These are phyloP conservation scores for Raffaelea arxii DNA, from an alignment of 2,329 filamentous ascomycete species.

Conservation along the genomic window DNA sequence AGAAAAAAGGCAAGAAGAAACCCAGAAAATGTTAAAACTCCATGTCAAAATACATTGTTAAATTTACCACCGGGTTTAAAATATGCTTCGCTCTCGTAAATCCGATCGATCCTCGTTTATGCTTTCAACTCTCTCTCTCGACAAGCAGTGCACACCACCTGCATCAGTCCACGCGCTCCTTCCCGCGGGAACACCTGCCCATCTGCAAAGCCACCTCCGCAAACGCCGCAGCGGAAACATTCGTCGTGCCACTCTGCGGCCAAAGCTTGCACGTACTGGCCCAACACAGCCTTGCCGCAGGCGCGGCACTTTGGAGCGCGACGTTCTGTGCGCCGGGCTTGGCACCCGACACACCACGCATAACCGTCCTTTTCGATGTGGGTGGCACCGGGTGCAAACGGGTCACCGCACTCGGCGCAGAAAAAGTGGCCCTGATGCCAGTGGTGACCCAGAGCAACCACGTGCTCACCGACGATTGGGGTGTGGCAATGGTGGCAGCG, in stretches of 20 bases:
- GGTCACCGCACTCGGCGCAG: constrained; percentile 96
- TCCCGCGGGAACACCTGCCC: constrained; percentile 55
- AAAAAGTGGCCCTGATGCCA: constrained; percentile 99
- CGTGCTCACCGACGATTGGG: constrained; percentile 89
- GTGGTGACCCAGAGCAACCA: constrained; percentile 86
- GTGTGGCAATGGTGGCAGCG: constrained; percentile 94
- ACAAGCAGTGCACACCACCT: constrained; percentile 53
- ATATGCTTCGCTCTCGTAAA: not conserved
- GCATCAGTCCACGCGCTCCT: constrained; percentile 31
- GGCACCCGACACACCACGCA: constrained; percentile 90
- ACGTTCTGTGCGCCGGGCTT: constrained; percentile 83
- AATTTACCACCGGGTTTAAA: too few species aligned
- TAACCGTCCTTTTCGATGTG: constrained; percentile 94
- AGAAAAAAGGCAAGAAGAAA: not conserved
- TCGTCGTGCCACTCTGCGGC: constrained; percentile 88
- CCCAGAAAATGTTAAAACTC: not conserved
- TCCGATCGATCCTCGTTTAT: not conserved
- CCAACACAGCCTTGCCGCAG: constrained; percentile 76
- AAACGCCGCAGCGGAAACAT: constrained; percentile 74
- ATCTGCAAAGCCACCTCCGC: constrained; percentile 51
- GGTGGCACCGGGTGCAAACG: constrained; percentile 64
- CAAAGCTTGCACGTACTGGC: constrained; percentile 80
- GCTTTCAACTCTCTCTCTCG: constrained; percentile 51
- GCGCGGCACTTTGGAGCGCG: constrained; percentile 80
- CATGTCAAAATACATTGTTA: too few species aligned